phyloP scores from a whole-genome alignment of 495 filamentous ascomycete genomes.

The Achaetomiella virescens region DNA sequence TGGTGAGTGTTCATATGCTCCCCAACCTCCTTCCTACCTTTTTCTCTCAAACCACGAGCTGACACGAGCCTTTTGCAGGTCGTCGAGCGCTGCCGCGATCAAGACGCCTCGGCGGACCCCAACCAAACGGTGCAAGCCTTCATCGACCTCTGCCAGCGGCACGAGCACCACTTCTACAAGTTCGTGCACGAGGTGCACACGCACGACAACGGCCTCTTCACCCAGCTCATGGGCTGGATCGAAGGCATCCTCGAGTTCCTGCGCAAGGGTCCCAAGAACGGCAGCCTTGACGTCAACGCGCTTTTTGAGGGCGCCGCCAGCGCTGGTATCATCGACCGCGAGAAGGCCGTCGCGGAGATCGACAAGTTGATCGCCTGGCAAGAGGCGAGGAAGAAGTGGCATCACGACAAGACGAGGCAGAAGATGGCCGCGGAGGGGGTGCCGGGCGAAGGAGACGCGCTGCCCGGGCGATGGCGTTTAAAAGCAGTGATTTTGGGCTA shows the following conservation, averaged over 20 bases:
- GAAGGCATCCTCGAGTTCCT: constrained; percentile 95
- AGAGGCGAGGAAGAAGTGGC: constrained; percentile 90
- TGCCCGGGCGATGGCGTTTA: constrained; percentile 48
- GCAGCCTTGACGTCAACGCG: constrained; percentile 87
- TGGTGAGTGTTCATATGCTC: constrained; percentile 32
- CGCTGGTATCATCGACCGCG: constrained; percentile 58
- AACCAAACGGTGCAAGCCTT: constrained; percentile 99
- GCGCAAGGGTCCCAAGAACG: constrained; percentile 70
- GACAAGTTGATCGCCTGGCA: constrained; percentile 87
- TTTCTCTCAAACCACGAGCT: neutral
- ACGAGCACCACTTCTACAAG: constrained; percentile 96
- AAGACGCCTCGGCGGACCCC: constrained; percentile 88
- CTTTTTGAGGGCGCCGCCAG: constrained; percentile 73
- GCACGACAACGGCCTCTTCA: constrained; percentile 96
- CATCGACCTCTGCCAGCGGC: constrained; percentile 91
- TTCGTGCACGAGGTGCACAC: constrained; percentile 97
- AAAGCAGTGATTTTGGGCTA: constrained; percentile 78
- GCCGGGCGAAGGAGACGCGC: constrained; percentile 36
- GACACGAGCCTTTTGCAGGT: constrained; percentile 38
- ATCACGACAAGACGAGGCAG: constrained; percentile 92
- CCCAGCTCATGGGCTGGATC: constrained; percentile 92
- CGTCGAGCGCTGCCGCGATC: constrained; percentile 80
- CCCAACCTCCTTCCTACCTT: neutral
- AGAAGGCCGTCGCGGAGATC: constrained; percentile 71
- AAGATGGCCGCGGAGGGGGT: constrained; percentile 88